phyloP scores from a whole-genome alignment of 805 yeast genomes.

The Kuraishia capsulata region DNA sequence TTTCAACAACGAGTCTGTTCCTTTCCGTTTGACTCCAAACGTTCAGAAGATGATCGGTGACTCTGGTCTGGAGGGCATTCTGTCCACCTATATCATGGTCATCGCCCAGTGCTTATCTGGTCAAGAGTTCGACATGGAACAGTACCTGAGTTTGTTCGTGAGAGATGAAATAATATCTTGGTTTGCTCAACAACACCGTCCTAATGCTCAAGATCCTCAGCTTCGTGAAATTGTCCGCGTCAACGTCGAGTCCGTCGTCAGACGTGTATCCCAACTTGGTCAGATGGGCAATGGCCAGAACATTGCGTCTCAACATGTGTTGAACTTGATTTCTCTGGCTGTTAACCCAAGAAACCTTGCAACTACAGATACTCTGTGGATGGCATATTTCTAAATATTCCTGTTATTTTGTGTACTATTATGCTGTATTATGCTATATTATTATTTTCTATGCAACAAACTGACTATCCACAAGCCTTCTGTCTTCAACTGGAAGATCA shows the following conservation, averaged over 20 bases:
- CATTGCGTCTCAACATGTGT: slow-evolving; percentile 79
- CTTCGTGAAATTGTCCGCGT: slow-evolving; percentile 78
- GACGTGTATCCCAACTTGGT: slow-evolving; percentile 67
- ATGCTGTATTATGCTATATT: neutral
- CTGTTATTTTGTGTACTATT: slow-evolving; percentile 1
- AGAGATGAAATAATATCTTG: slow-evolving; percentile 93
- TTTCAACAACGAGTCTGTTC: slow-evolving; percentile 87
- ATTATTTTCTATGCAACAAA: no score
- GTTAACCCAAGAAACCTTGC: slow-evolving; percentile 93
- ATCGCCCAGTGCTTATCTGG: slow-evolving; percentile 85
- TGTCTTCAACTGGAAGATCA: no score
- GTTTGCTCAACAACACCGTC: slow-evolving; percentile 83
- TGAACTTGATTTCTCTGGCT: slow-evolving; percentile 88
- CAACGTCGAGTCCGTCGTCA: slow-evolving; percentile 78
- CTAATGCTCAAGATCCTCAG: slow-evolving; percentile 76
- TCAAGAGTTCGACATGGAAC: slow-evolving; percentile 88
- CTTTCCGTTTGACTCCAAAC: slow-evolving; percentile 94
- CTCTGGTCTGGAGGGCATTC: slow-evolving; percentile 85
- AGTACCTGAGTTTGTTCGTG: slow-evolving; percentile 85
- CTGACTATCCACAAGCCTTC: neutral
- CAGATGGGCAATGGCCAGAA: slow-evolving; percentile 53
- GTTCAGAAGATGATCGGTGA: slow-evolving; percentile 91
- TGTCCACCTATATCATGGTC: slow-evolving; percentile 73
- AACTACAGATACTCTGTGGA: slow-evolving; percentile 84
- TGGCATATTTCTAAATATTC: slow-evolving; percentile 75